Evolutionary conservation across 441 rosid genomes (phyloP).

Genomic region (Erodium trifolium): DNA sequence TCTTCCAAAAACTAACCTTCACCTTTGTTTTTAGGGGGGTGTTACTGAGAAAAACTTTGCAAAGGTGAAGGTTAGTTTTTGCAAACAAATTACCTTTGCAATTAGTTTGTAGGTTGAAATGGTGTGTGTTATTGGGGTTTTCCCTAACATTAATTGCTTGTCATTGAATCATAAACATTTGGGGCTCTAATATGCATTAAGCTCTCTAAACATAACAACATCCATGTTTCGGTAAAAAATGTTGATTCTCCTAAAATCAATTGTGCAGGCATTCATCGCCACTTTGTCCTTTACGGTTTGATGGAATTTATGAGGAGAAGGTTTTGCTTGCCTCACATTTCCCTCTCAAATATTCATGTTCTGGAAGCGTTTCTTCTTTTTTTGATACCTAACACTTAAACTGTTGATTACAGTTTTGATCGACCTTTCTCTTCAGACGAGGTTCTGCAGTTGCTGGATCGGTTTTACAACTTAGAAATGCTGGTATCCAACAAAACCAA

Average conservation of each 20-base stretch:
- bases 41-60: too few species aligned
- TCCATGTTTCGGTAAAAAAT: not conserved
- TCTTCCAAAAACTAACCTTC: too few species aligned
- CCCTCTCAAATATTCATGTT: not conserved
- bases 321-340: conserved; percentile 29
- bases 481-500: conserved; percentile 43
- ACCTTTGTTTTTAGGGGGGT: too few species aligned
- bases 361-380: conserved; percentile 3
- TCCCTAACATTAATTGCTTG: not conserved
- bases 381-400: conserved; percentile 10
- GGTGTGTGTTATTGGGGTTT: too few species aligned
- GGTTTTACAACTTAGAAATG: conserved; percentile 88
- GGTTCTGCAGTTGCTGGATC: conserved; percentile 81
- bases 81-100: too few species aligned
- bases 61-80: too few species aligned
- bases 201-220: not conserved
- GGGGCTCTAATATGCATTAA: not conserved
- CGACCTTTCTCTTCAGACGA: conserved; percentile 76
- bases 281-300: conserved; percentile 82
- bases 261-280: conserved; percentile 78
- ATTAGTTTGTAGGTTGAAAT: too few species aligned
- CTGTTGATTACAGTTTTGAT: conserved; percentile 48
- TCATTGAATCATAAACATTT: not conserved
- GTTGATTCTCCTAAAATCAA: not conserved
- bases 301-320: conserved; percentile 89